Evolutionary conservation across 169 alveolate species (phyloP), one percentile per base, ranked within the genome.

Genomic region (Plasmodium relictum): DNA sequence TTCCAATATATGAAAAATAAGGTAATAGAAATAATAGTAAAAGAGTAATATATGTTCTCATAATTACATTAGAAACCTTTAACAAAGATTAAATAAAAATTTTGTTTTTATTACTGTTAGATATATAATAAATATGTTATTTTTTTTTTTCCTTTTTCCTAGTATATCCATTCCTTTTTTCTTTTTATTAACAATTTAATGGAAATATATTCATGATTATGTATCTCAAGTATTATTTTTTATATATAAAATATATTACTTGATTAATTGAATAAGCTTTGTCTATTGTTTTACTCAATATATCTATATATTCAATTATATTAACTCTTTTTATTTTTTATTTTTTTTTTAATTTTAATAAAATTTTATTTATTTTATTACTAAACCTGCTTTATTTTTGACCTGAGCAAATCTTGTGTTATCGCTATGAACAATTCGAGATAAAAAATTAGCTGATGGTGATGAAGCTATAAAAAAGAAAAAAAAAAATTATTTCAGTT

Each of bases 211-310:
- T 54, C 14, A 54, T 54, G 63, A 54, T 6, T n/a, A 10, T 31
- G 39, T 31, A 31, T 31, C 39, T 31, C 39, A 31, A 31, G 3
- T 31, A 31, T 31, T 31, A 31, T 70, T 37, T 22, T 50, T 20
- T 39, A 45, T 70, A 37, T 20, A 24, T 73, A 39, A 73, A 56
- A 39, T 37, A 37, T 24, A 7, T 54, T 66, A 80, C 90, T 68
- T 80, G 90, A 54, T 80, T 80, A 52, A 80, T 80, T 58, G 90
- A 66, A 65, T 80, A 80, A 14, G 83, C 90, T 39, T 66, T 68
- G 56, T 80, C 90, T 37, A 80, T 70, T n/a, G 90, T 80, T 68
- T 66, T 80, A 18, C 72, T 65, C 80, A 78, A 65, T 66, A 80
- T 80, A 45, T 80, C 90, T 80, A 58, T 14, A 24, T 22, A 41